A percentile compares a stretch with the other conserved stretches of the same genome.
Evolutionary conservation across 2,329 filamentous ascomycete species (phyloP).

Genomic region (Clonostachys sp.): DNA sequence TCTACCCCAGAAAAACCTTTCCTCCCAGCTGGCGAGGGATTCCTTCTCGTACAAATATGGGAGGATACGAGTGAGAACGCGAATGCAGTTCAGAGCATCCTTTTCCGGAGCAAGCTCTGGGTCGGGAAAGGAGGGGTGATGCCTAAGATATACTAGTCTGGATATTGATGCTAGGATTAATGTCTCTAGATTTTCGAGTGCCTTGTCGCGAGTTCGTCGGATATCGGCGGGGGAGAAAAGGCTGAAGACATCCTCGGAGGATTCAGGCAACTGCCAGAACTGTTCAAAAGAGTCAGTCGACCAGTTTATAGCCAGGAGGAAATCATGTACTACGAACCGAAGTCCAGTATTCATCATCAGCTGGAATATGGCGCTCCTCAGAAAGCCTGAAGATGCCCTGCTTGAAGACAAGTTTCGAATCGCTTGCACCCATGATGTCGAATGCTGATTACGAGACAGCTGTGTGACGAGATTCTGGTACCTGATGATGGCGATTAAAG

Average conservation of each 20-base stretch:
- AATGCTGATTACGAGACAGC: not conserved
- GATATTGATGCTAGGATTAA: conserved; percentile 80
- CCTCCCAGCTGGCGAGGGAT: conserved; percentile 77
- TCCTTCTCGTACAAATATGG: conserved; percentile 93
- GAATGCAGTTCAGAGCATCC: conserved; percentile 92
- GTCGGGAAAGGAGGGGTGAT: conserved; percentile 88
- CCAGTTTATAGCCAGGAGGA: not conserved
- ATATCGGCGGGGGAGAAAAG: conserved; percentile 88
- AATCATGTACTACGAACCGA: conserved; percentile 55
- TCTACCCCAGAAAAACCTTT: conserved; percentile 85
- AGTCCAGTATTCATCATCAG: conserved; percentile 89
- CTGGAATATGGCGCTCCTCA: conserved; percentile 82
- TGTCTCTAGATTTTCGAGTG: conserved; percentile 85
- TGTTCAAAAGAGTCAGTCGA: conserved; percentile 26
- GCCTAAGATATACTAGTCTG: conserved; percentile 74
- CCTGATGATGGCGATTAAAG: too few relatives aligned
- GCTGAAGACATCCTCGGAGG: conserved; percentile 93
- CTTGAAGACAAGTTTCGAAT: conserved; percentile 98
- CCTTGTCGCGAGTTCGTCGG: conserved; percentile 78
- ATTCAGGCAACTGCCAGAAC: conserved; percentile 98
- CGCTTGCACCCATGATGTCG: conserved; percentile 81
- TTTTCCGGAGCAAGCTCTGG: conserved; percentile 77
- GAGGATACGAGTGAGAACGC: conserved; percentile 82
- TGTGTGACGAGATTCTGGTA: too few relatives aligned
- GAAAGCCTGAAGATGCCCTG: conserved; percentile 95